Evolutionary conservation across 306 rosid species (phyloP).

Genomic region (Gastrolobium bilobum): DNA sequence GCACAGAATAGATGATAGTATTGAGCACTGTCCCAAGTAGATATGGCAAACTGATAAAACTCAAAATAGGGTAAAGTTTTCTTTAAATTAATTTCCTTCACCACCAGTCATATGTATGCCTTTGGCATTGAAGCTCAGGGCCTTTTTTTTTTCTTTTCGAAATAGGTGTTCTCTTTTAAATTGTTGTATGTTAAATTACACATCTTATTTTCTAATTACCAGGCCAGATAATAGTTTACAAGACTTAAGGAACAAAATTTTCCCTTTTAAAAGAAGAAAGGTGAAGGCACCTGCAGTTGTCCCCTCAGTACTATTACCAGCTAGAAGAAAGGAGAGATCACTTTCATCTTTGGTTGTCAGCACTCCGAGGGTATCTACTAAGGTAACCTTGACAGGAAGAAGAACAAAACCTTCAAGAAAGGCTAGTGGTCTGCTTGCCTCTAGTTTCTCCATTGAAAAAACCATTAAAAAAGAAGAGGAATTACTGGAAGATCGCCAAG

Average conservation of each 20-base stretch:
- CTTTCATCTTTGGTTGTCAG: conserved; percentile 76
- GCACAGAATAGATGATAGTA: background rate
- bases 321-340: conserved; percentile 77
- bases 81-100: background rate
- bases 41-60: background rate
- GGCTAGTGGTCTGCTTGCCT: too few relatives aligned
- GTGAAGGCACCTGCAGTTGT: conserved; percentile 57
- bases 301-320: conserved; percentile 47
- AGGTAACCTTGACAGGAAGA: too few relatives aligned
- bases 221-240: conserved; percentile 80
- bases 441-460: conserved; percentile 56
- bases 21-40: background rate
- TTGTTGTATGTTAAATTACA: conserved; percentile 28
- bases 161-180: conserved; percentile 4
- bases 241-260: conserved; percentile 75
- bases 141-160: too few relatives aligned
- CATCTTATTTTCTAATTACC: conserved; percentile 37
- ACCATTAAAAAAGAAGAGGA: conserved; percentile 60
- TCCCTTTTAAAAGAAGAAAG: conserved; percentile 66
- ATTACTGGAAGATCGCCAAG: conserved; percentile 54
- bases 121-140: conserved; percentile 7
- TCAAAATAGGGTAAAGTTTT: background rate
- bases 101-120: background rate
- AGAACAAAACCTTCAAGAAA: too few relatives aligned
- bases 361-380: conserved; percentile 66